Evolutionary conservation across 495 filamentous ascomycete species (phyloP), one percentile per base, ranked within the genome.

Genomic region (Rusavskia elegans): DNA sequence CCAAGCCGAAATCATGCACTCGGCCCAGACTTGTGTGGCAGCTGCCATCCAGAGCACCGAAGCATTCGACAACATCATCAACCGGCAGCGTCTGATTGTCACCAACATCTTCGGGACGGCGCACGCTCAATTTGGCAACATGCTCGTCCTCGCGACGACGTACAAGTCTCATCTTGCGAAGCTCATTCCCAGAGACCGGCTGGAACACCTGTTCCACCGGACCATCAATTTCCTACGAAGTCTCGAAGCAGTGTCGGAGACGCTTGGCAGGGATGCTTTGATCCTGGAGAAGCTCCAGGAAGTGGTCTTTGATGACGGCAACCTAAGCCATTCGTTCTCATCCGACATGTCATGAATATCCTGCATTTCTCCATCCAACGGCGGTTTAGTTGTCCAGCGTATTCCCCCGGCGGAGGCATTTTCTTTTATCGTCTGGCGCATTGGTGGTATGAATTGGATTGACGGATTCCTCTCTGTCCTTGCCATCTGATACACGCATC

Each of bases 71-170:
- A 80, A 81, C 0, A 71, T 73, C 36, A 60, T 64, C 13, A 64
- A 66, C 14, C 60, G 68, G 23, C 73, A 78, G 49, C 78, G 90
- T 5, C 80, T 84, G 25, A 81, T 95, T 32, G 79, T 95, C 41
- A 97, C 90, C 9, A 96, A 95, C 61, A 85, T 95, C 23, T 93
- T 93, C 64, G 89, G 90, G 21, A 97, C 90, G 13, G 84, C 89
- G 56, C 90, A 95, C 74, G 90, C 90, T 89, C 92, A 97, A 89
- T 98, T 94, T 66, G 92, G 92, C 48, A 98, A 97, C 62, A 80
- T 96, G 61, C 70, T 97, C 41, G 85, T 89, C 6, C 78, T 98
- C 2, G 79, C 86, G 20, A 88, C 90, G 1, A 84, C 81, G 5
- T 90, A 79, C 63, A 64, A 76, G 81, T 67, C 77, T 52, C 46